Percentiles rank a stretch among this genome's conserved stretches.
Evolutionary conservation across 352 stramenopile species (phyloP).

Genomic region (Ophiocytium majus): DNA sequence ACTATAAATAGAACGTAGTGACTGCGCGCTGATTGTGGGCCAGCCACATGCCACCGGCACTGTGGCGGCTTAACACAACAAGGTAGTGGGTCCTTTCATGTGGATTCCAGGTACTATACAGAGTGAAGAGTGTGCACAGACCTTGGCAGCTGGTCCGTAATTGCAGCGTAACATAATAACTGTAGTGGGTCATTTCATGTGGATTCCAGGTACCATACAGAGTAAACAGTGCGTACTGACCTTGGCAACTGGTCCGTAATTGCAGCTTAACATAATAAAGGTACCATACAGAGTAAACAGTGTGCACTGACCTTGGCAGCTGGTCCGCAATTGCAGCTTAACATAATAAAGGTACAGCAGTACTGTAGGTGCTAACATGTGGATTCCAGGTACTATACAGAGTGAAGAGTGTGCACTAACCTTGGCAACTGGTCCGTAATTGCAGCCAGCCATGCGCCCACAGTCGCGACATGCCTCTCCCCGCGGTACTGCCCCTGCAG

Average conservation of each 20-base stretch:
- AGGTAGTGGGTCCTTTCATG: no score
- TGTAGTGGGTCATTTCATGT: no score
- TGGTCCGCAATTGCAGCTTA: neutral
- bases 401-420: neutral
- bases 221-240: neutral
- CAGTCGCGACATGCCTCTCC: neutral
- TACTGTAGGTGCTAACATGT: neutral
- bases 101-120: no score
- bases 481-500: conserved; percentile 6
- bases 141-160: no score
- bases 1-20: no score
- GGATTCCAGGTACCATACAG: neutral
- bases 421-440: neutral
- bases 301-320: neutral
- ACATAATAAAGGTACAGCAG: neutral
- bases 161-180: no score
- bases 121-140: no score
- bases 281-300: neutral
- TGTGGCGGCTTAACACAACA: no score
- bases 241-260: neutral
- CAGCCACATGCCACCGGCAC: no score
- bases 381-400: neutral
- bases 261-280: no score
- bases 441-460: conserved; percentile 3
- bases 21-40: no score